These are phyloP conservation scores for Paracorniculantispora psalliotae DNA, from an alignment of 2,329 filamentous ascomycete species.

Conservation along the genomic window DNA sequence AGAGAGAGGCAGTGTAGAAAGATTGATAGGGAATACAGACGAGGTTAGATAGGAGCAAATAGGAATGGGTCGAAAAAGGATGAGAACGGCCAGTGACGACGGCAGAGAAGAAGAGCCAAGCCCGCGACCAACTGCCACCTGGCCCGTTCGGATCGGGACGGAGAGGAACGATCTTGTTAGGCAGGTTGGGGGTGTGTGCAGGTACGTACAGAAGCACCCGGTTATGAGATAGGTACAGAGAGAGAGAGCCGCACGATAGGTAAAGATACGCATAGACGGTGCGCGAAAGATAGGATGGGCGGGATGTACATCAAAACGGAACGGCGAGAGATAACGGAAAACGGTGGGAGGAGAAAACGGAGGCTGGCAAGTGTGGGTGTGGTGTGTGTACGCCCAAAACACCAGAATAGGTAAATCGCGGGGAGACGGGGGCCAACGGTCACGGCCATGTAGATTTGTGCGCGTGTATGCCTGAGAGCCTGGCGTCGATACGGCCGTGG, in stretches of 20 bases:
- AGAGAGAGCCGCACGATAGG: neutral
- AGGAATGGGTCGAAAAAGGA: neutral
- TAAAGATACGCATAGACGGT: neutral
- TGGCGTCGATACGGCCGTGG: slow-evolving; percentile 9
- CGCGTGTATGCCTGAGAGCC: slow-evolving; percentile 7
- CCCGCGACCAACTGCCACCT: neutral
- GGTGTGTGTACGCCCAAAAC: neutral
- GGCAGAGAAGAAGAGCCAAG: neutral
- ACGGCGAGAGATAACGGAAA: neutral
- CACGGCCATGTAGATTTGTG: neutral
- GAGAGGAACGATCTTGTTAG: slow-evolving; percentile 12
- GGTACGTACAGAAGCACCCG: neutral
- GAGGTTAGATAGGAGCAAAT: slow-evolving; percentile 4
- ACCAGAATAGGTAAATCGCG: neutral
- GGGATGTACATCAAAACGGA: neutral
- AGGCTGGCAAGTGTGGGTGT: neutral
- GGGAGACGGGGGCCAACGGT: no score
- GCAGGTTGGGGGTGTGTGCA: neutral
- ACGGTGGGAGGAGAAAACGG: neutral
- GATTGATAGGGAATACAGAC: neutral
- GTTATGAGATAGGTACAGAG: no score
- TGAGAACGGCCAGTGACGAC: neutral
- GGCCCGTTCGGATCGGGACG: slow-evolving; percentile 10
- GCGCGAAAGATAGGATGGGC: neutral
- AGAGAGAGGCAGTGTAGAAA: neutral